phyloP scores from a whole-genome alignment of 2,329 filamentous ascomycete species.

The Sodiomyces alkalinus region DNA sequence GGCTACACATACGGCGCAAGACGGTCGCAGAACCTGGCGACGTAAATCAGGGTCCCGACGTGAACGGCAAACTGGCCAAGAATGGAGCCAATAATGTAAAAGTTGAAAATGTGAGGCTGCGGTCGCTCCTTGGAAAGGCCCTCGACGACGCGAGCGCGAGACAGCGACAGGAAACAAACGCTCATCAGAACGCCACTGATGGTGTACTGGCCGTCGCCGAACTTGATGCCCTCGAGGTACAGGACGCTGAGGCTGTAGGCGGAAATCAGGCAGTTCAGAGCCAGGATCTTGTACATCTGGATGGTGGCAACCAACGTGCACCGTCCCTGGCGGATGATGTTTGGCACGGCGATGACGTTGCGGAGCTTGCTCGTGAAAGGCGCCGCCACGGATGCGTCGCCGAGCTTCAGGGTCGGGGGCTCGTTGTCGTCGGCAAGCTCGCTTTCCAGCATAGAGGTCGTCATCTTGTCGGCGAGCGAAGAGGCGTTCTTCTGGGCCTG shows the following conservation, averaged over 20 bases:
- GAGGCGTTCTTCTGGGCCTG: slow-evolving; percentile 58
- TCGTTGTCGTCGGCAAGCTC: slow-evolving; percentile 81
- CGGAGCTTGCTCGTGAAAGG: slow-evolving; percentile 96
- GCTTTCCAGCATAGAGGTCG: slow-evolving; percentile 74
- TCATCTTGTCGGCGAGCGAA: slow-evolving; percentile 73
- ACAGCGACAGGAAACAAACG: slow-evolving; percentile 96
- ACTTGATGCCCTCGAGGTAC: slow-evolving; percentile 97
- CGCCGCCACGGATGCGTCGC: slow-evolving; percentile 90
- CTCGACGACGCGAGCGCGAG: slow-evolving; percentile 91
- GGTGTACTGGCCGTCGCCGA: slow-evolving; percentile 93
- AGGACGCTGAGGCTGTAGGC: slow-evolving; percentile 94
- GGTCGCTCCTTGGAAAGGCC: slow-evolving; percentile 91
- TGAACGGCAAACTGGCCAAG: slow-evolving; percentile 95
- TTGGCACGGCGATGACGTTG: slow-evolving; percentile 92
- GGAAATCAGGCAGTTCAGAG: slow-evolving; percentile 92
- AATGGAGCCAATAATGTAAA: slow-evolving; percentile 96
- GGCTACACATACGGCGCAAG: slow-evolving; percentile 80
- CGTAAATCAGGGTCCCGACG: slow-evolving; percentile 85
- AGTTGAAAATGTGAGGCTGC: slow-evolving; percentile 97
- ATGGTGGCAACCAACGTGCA: slow-evolving; percentile 97
- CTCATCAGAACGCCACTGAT: slow-evolving; percentile 99
- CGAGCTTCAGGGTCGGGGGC: slow-evolving; percentile 89
- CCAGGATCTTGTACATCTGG: slow-evolving; percentile 99
- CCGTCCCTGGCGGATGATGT: slow-evolving; percentile 94
- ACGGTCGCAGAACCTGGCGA: slow-evolving; percentile 74